phyloP scores from a whole-genome alignment of 768 basidiomycete genomes.

The Leccinellum albellum region DNA sequence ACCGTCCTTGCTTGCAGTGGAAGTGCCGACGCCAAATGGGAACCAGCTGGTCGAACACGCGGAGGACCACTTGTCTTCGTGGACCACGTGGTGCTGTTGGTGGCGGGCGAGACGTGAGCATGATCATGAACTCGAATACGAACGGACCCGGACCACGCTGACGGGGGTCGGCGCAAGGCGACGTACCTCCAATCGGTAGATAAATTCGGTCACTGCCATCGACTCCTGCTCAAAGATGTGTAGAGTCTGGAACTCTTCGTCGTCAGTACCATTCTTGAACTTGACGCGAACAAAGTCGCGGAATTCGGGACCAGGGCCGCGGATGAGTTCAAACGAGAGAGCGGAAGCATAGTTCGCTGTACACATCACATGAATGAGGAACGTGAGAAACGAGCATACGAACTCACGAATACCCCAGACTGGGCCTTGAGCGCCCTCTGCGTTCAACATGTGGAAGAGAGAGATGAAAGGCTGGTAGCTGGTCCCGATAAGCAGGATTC shows the following conservation, averaged over 20 bases:
- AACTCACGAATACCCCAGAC: constrained; percentile 63
- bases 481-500: constrained; percentile 70
- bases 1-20: not conserved
- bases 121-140: not conserved
- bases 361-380: not conserved
- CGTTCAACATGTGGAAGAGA: constrained; percentile 71
- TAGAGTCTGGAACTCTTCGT: constrained; percentile 53
- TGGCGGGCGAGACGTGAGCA: not conserved
- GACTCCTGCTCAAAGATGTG: constrained; percentile 67
- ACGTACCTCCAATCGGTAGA: constrained; percentile 74
- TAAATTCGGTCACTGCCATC: constrained; percentile 77
- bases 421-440: constrained; percentile 49
- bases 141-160: constrained; percentile 28
- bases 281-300: constrained; percentile 79
- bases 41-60: constrained; percentile 34
- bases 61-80: constrained; percentile 38
- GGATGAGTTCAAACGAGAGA: constrained; percentile 70
- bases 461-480: constrained; percentile 89
- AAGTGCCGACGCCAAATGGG: constrained; percentile 13
- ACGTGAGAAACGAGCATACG: not conserved
- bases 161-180: too few species aligned
- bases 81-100: constrained; percentile 30
- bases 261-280: constrained; percentile 73
- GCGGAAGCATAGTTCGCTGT: constrained; percentile 72
- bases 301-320: constrained; percentile 67